These are phyloP conservation scores for Ogataea siamensis DNA, from an alignment of 805 yeast genomes.

Conservation along the genomic window DNA sequence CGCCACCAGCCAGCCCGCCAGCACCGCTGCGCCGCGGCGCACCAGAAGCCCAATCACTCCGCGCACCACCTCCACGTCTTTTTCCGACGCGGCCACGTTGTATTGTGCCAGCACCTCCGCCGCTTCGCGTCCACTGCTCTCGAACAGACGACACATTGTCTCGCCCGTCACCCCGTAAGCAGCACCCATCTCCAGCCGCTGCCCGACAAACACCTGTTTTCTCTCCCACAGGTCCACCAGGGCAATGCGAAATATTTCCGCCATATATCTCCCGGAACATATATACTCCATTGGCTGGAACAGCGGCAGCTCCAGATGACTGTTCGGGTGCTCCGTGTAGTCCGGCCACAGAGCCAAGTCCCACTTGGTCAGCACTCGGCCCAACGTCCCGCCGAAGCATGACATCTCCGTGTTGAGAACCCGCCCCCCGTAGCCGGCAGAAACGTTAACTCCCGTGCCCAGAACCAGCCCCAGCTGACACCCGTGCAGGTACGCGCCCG, in stretches of 20 bases:
- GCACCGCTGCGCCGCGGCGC: conserved; percentile 43
- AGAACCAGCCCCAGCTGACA: conserved; percentile 55
- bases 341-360: conserved; percentile 34
- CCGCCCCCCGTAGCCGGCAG: conserved; percentile 35
- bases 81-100: neutral
- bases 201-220: conserved; percentile 12
- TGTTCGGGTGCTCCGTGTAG: neutral
- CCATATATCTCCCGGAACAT: conserved; percentile 55
- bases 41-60: conserved; percentile 38
- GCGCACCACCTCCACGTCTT: conserved; percentile 1
- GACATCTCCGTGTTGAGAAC: conserved; percentile 55
- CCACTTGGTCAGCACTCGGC: conserved; percentile 38
- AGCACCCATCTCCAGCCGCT: conserved; percentile 1
- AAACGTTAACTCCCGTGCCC: conserved; percentile 68
- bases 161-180: conserved; percentile 34
- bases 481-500: conserved; percentile 40
- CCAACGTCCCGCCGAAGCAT: conserved; percentile 46
- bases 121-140: conserved; percentile 14
- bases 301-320: conserved; percentile 7
- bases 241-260: conserved; percentile 49
- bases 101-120: neutral
- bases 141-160: conserved; percentile 39
- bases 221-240: conserved; percentile 35
- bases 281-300: conserved; percentile 58
- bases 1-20: conserved; percentile 43